Conservation (phyloP, 805 yeast genomes). For the Danielozyma ontarioensis region DNA sequence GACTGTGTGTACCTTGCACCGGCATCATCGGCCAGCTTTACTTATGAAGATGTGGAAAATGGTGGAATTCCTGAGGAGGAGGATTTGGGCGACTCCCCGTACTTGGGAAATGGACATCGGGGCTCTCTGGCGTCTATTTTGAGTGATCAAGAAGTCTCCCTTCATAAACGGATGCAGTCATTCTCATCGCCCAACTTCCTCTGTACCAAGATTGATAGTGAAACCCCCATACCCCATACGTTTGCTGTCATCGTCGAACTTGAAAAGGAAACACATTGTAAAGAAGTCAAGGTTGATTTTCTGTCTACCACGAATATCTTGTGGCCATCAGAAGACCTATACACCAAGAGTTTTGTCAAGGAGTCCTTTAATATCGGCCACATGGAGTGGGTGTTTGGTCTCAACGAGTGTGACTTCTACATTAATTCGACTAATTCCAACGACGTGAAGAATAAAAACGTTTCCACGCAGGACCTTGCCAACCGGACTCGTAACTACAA, state of each 20-base stretch:
- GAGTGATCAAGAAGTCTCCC: not conserved
- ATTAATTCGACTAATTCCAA: slow-evolving; percentile 37
- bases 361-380: slow-evolving; percentile 48
- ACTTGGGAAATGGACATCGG: not conserved
- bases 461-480: slow-evolving; percentile 41
- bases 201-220: slow-evolving; percentile 32
- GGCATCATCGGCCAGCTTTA: slow-evolving; percentile 33
- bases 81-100: not conserved
- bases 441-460: slow-evolving; percentile 35
- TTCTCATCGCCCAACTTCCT: slow-evolving; percentile 33
- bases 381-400: slow-evolving; percentile 36
- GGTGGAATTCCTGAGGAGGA: slow-evolving; percentile 23
- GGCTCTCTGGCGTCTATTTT: not conserved
- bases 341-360: slow-evolving; percentile 35
- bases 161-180: slow-evolving; percentile 16
- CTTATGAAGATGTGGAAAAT: slow-evolving; percentile 40
- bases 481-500: slow-evolving; percentile 30
- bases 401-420: slow-evolving; percentile 42
- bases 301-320: slow-evolving; percentile 38
- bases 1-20: slow-evolving; percentile 38
- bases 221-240: slow-evolving; percentile 45
- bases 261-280: slow-evolving; percentile 31
- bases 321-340: slow-evolving; percentile 54
- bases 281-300: slow-evolving; percentile 37
- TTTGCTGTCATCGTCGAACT: slow-evolving; percentile 48